These are phyloP conservation scores for Exophiala dermatitidis DNA, from an alignment of 2,329 filamentous ascomycete species.

Conservation along the genomic window DNA sequence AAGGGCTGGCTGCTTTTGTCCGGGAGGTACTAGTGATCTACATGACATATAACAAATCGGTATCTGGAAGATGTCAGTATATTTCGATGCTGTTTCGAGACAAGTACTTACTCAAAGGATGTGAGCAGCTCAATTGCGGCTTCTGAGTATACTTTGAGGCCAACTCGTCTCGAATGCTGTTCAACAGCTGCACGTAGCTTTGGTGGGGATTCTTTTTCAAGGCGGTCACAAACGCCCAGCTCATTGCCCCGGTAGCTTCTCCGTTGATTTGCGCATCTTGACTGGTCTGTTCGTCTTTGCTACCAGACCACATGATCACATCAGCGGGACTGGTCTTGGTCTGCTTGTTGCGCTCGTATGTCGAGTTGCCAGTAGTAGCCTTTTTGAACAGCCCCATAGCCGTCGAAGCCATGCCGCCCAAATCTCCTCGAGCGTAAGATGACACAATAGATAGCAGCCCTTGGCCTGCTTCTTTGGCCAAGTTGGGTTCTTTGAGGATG, in stretches of 20 bases:
- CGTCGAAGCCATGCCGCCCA: constrained; percentile 70
- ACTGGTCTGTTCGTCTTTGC: constrained; percentile 91
- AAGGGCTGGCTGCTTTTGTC: not conserved
- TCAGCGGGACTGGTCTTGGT: constrained; percentile 93
- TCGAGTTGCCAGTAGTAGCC: constrained; percentile 69
- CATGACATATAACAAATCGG: constrained; percentile 62
- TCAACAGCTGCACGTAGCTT: constrained; percentile 90
- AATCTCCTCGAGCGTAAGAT: constrained; percentile 75
- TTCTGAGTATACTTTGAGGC: constrained; percentile 84
- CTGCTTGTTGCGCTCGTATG: constrained; percentile 69
- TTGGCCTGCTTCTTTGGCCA: constrained; percentile 61
- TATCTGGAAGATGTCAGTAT: constrained; percentile 45
- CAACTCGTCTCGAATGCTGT: constrained; percentile 88
- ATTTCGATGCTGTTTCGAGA: constrained; percentile 22
- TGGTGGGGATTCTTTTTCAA: constrained; percentile 91
- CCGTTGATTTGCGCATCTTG: constrained; percentile 83
- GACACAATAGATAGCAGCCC: constrained; percentile 60
- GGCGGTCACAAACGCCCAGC: constrained; percentile 87
- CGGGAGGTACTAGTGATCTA: constrained; percentile 31
- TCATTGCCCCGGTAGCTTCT: constrained; percentile 95
- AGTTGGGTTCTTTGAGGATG: constrained; percentile 61
- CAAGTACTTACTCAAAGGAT: constrained; percentile 71
- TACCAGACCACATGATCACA: constrained; percentile 96
- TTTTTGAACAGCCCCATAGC: constrained; percentile 85
- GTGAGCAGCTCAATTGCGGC: constrained; percentile 91